Evolutionary conservation across 768 basidiomycete genomes (phyloP).

Genomic region (Coprinopsis cinerea): DNA sequence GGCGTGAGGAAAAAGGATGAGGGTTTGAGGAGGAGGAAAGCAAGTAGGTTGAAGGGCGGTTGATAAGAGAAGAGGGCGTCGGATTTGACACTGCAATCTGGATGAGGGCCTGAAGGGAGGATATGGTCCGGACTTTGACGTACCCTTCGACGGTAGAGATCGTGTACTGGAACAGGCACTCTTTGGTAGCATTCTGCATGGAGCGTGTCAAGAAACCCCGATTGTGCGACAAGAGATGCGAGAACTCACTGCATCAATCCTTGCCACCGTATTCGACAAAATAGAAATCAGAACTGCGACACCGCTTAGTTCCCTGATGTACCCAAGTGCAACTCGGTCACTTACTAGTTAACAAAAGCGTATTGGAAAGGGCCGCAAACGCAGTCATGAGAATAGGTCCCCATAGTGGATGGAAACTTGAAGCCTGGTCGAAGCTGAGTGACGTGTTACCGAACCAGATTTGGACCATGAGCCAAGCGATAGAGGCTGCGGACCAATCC

Average conservation of each 20-base stretch:
- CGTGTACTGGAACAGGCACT: conserved; percentile 83
- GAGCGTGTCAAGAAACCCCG: conserved; percentile 2
- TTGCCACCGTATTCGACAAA: conserved; percentile 82
- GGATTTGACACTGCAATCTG: conserved; percentile 61
- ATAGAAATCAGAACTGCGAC: conserved; percentile 74
- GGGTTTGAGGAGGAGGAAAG: conserved; percentile 76
- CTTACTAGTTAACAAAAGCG: conserved; percentile 75
- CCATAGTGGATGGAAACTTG: conserved; percentile 62
- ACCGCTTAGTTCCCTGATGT: background rate
- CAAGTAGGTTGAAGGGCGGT: conserved; percentile 83
- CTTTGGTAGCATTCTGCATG: conserved; percentile 41
- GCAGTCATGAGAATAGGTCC: conserved; percentile 75
- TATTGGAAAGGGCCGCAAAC: conserved; percentile 76
- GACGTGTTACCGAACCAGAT: conserved; percentile 84
- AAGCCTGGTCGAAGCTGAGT: conserved; percentile 49
- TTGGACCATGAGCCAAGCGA: conserved; percentile 81
- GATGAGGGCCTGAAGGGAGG: background rate
- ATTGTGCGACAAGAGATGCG: background rate
- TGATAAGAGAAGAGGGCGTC: conserved; percentile 91
- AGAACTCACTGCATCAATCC: conserved; percentile 57
- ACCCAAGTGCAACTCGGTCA: conserved; percentile 5
- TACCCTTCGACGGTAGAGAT: conserved; percentile 88
- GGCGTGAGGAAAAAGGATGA: conserved; percentile 71
- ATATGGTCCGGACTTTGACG: no score
- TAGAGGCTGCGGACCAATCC: conserved; percentile 39